phyloP scores from a whole-genome alignment of 345 rosid species.

The Salix udensis region DNA sequence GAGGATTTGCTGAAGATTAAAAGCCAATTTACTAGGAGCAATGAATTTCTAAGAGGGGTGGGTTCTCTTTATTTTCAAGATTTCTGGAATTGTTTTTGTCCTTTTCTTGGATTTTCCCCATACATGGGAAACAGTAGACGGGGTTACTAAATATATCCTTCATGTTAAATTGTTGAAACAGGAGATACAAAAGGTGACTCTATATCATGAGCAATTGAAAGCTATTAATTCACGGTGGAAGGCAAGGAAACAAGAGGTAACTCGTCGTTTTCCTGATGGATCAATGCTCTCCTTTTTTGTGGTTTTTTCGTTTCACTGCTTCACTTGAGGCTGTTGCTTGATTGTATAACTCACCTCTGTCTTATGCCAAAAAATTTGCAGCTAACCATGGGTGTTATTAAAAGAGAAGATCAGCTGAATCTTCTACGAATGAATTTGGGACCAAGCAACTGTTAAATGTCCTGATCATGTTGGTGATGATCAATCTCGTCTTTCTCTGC shows the following conservation, averaged over 20 bases:
- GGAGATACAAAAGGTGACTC: constrained; percentile 22
- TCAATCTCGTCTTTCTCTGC: neutral
- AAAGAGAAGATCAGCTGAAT: neutral
- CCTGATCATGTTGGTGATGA: neutral
- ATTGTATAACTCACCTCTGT: neutral
- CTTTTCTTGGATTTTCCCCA: constrained; percentile 6
- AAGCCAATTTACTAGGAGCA: constrained; percentile 1
- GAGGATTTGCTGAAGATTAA: constrained; percentile 18
- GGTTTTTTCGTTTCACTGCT: neutral
- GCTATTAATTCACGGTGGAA: constrained; percentile 18
- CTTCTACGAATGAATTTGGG: neutral
- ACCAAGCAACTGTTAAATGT: neutral
- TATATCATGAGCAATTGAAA: constrained; percentile 6
- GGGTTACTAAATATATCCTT: neutral
- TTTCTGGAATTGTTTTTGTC: constrained; percentile 4
- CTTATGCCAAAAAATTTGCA: neutral
- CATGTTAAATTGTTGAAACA: constrained; percentile 9
- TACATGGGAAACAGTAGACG: neutral
- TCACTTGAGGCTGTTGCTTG: neutral
- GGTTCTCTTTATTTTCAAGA: constrained; percentile 1
- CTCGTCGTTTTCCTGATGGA: neutral
- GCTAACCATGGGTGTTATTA: neutral
- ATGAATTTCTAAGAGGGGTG: constrained; percentile 17
- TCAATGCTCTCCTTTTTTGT: neutral
- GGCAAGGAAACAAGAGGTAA: constrained; percentile 28